Evolutionary conservation across 2,329 filamentous ascomycete genomes (phyloP), one percentile per base, ranked within the genome.

Genomic region (Plenodomus biglobosus): DNA sequence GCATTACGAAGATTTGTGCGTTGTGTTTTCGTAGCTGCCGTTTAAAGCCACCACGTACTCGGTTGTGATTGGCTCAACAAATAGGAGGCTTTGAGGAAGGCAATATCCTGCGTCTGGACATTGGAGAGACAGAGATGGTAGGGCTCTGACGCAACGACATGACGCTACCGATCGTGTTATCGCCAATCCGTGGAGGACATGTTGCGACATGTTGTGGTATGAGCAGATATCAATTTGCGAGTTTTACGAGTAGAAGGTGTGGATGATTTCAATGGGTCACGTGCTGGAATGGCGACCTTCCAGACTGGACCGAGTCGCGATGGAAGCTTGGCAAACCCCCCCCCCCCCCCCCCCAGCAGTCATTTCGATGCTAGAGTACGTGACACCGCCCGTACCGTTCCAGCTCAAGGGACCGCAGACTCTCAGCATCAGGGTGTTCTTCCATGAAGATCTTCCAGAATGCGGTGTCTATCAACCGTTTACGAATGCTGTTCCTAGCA

Each of bases 1-100:
- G 48, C 42, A 47, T 47, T 20, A 52, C 34, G 50, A 40, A 48
- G 42, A 52, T 46, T 41, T 46, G 40, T 52, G 44, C 35, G 42
- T 53, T 53, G 48, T 53, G 42, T 53, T 56, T 56, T 62, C 58
- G 58, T 65, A 52, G 59, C 54, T 61, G 40, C 37, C 50, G 50
- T 50, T 42, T 48, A 40, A 46, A 30, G 40, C 37, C 48, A 68
- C 53, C 66, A 69, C 65, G 66, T 70, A 66, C 52, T 34, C 24
- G 6, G 27, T 36, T 43, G 38, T 64, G 53, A 69, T 70, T 69
- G 65, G 66, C 11, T 11, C 13, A 11, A 11, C 13, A 15, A 32
- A 11, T 32, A 11, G 38, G 45, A 41, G 22, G 41, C 41, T 38
- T 27, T 41, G 36, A 51, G 56, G 53, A 53, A 56, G 51, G 53